Evolutionary conservation across 441 rosid genomes (phyloP), one percentile per base, ranked within the genome.

Genomic region (Theobroma grandiflorum): DNA sequence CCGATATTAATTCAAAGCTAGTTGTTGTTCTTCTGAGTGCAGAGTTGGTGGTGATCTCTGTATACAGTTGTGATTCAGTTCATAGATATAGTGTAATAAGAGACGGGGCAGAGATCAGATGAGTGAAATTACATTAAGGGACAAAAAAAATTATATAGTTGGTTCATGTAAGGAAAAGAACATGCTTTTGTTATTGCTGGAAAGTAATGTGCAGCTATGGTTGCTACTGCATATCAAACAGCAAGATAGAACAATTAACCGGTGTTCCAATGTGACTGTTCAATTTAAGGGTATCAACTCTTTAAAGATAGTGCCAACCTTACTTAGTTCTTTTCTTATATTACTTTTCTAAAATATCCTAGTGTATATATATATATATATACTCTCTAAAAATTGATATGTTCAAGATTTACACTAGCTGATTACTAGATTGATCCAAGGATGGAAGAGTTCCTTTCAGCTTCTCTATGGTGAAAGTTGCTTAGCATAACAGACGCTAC

Each of bases 371-470:
- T 26, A 26, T 26, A 26, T 26, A 26, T 26, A 26, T 26, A 26
- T 26, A 26, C 31, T 26, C 31, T 58, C 57, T 43, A 67, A 50
- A 49, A 58, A 74, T 74, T 18, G 2, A 22, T 10, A 40, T n/a
- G 33, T 71, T 76, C 61, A 49, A 72, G 37, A 49, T 53, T 47
- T 80, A n/a, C 58, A 20, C 35, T 53, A 9, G 35, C 68, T 50
- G 35, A 78, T 59, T 53, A 47, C 63, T 53, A 37, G 47, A 52
- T 18, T 53, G 63, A 53, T 72, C 53, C 75, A 18, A 49, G 55
- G 42, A 31, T 53, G 62, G 55, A 52, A 33, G 61, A 52, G 47
- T 72, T 71, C 31, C 31, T 26, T 26, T 71, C 31, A 71, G 57
- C 42, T 50, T 71, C 16, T 16, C 59, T 71, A 49, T 16, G 74